Evolutionary conservation across 2,329 filamentous ascomycete species (phyloP).

Genomic region (Xylaria sp.): DNA sequence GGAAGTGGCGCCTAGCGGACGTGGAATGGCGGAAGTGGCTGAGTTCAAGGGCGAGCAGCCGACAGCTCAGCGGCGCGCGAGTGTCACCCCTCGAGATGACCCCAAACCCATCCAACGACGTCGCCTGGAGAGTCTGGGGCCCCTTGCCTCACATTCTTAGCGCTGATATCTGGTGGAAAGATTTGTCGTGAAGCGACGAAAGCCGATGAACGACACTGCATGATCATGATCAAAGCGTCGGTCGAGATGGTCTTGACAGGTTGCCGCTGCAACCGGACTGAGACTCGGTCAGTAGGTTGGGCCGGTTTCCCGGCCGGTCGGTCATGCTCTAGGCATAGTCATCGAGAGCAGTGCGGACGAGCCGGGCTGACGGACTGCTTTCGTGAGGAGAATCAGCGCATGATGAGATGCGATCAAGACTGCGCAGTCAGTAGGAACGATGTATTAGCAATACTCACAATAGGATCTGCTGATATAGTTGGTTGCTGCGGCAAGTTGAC

Average conservation of each 20-base stretch:
- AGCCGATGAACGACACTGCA: constrained; percentile 2
- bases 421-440: no score
- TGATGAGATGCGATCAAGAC: no score
- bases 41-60: constrained; percentile 37
- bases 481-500: no score
- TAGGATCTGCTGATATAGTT: no score
- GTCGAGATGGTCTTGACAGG: background rate
- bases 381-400: background rate
- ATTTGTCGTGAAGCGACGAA: constrained; percentile 4
- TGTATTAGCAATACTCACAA: no score
- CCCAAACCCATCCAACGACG: constrained; percentile 24
- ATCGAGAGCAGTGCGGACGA: background rate
- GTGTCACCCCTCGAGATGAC: background rate
- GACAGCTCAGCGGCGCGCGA: background rate
- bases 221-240: background rate
- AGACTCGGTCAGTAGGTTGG: background rate
- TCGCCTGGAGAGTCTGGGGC: constrained; percentile 41
- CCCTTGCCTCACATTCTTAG: constrained; percentile 44
- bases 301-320: background rate
- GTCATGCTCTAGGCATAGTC: background rate
- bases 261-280: background rate
- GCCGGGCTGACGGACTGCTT: background rate
- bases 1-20: constrained; percentile 43
- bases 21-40: constrained; percentile 46
- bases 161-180: constrained; percentile 34